Base-by-base conservation (phyloP, 495 filamentous ascomycete genomes). In the Annulohypoxylon maeteangense region DNA sequence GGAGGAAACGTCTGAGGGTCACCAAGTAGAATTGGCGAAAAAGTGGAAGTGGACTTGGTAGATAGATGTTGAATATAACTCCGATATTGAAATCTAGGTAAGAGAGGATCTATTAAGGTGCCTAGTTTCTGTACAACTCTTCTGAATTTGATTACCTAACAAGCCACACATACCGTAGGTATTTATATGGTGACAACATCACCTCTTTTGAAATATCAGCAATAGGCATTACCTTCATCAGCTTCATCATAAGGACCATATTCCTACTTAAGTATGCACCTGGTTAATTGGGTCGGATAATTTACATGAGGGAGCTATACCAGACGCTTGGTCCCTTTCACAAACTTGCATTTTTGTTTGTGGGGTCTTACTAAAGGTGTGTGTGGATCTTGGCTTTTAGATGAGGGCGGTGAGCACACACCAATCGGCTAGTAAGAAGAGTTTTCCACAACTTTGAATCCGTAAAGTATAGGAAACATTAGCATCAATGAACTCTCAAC, bases 21-120 rank as follows among this genome's bases (percentile, higher is more conserved):
- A 59, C 1, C 53, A 25, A 8, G 50, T 66, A 48, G 67, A 67
- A 27, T 31, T 74, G 36, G 53, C 60, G 20, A 74, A 25, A 18
- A 74, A 74, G 61, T 74, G 71, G 66, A 70, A 57, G 34, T 74
- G 71, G 71, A 63, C 51, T 11, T 74, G 66, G 71, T 74, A 69
- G 11, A 32, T 3, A 22, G 36, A 18, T 11, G 10, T 50, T 51
- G 12, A 36, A 2, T 7, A 12, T 11, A 3, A 2, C 5, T 45
- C 16, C 8, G n/a, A 14, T 36, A 6, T 31, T 27, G 32, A 40
- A 51, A 48, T 16, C 2, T 10, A 36, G 5, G 7, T 1, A 36
- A 10, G 32, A 11, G 8, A 36, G 12, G 14, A 1, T 42, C 11
- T 29, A 29, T 29, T 29, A 6, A 6, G 27, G 3, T 29, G 27